These are phyloP conservation scores for Boletus insuetus DNA, from an alignment of 768 basidiomycete genomes.

Conservation along the genomic window DNA sequence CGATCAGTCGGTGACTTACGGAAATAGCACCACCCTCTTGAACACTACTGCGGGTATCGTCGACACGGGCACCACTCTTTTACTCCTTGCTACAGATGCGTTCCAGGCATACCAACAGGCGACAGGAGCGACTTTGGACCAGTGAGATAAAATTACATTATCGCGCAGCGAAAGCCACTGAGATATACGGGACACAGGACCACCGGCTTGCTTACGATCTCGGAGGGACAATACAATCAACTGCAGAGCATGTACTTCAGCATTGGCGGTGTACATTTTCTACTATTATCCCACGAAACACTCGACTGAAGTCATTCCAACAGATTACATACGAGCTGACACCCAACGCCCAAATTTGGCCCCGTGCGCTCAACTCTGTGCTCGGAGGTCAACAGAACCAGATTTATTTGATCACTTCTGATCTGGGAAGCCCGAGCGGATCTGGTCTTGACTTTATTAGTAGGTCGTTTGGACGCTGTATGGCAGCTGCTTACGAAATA, in stretches of 20 bases:
- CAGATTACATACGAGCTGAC: conserved; percentile 54
- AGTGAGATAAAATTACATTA: conserved; percentile 28
- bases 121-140: conserved; percentile 51
- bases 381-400: conserved; percentile 50
- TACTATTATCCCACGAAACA: not conserved
- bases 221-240: conserved; percentile 43
- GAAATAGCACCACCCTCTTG: conserved; percentile 32
- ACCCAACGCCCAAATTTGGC: conserved; percentile 70
- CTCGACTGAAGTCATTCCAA: not conserved
- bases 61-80: conserved; percentile 52
- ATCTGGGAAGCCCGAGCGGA: conserved; percentile 49
- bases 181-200: conserved; percentile 27
- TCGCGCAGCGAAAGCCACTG: not conserved
- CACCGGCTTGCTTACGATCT: conserved; percentile 57
- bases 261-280: conserved; percentile 41
- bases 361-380: conserved; percentile 51
- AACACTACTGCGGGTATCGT: conserved; percentile 44
- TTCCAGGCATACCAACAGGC: conserved; percentile 54
- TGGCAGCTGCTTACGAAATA: not conserved
- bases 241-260: conserved; percentile 52
- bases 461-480: conserved; percentile 25
- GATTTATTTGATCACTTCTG: conserved; percentile 58
- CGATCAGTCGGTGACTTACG: conserved; percentile 39
- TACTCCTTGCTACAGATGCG: conserved; percentile 57
- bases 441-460: conserved; percentile 65